Evolutionary conservation across 805 yeast genomes (phyloP).

Genomic region (Wickerhamiella australiensis): DNA sequence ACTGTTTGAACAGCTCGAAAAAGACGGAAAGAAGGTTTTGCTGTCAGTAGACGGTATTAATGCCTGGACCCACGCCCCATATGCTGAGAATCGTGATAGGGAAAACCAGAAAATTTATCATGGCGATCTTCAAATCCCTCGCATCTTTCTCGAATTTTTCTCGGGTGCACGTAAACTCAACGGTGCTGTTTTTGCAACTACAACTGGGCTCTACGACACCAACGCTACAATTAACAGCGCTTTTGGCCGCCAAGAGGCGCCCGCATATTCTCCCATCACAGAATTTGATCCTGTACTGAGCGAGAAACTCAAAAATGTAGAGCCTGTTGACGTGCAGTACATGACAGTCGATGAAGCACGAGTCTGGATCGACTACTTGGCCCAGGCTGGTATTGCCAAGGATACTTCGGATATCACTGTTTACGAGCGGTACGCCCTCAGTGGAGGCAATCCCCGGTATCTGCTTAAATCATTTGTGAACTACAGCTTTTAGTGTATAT

Average conservation of each 20-base stretch:
- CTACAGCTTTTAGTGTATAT: conserved; percentile 23
- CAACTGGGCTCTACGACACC: conserved; percentile 42
- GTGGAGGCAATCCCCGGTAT: conserved; percentile 56
- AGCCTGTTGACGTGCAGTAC: conserved; percentile 34
- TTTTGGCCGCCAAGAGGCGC: conserved; percentile 39
- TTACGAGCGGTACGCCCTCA: conserved; percentile 40
- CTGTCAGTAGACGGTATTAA: conserved; percentile 68
- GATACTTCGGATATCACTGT: conserved; percentile 30
- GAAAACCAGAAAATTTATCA: conserved; percentile 46
- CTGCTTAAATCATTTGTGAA: conserved; percentile 33
- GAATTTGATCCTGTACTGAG: conserved; percentile 48
- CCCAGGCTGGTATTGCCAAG: conserved; percentile 34
- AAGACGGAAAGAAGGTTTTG: conserved; percentile 38
- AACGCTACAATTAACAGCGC: conserved; percentile 50
- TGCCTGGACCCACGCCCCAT: conserved; percentile 42
- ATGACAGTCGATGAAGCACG: conserved; percentile 37
- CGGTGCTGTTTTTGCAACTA: conserved; percentile 58
- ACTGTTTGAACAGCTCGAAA: conserved; percentile 5
- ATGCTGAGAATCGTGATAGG: conserved; percentile 48
- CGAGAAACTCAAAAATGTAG: conserved; percentile 33
- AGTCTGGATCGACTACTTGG: conserved; percentile 33
- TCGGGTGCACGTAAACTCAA: conserved; percentile 42
- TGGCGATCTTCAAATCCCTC: conserved; percentile 51
- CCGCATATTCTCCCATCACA: conserved; percentile 41
- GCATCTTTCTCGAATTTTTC: conserved; percentile 40